A percentile compares a stretch with the other conserved stretches of the same genome.
These are phyloP conservation scores for Ceratocystiopsis minuta DNA, from an alignment of 2,329 filamentous ascomycete species.

Conservation along the genomic window DNA sequence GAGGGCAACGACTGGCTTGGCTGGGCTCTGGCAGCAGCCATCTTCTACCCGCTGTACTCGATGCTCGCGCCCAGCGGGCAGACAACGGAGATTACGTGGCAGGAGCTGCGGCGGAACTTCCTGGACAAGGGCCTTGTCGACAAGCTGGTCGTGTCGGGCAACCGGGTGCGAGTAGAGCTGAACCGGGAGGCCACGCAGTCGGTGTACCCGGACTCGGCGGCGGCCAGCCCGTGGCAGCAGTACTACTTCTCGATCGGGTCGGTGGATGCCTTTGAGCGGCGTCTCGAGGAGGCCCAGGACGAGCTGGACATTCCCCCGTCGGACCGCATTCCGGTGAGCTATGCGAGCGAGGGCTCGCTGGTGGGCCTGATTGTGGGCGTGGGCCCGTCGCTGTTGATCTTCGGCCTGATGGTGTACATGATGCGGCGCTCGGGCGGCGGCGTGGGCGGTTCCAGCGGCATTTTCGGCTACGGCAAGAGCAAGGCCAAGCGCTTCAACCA, in stretches of 20 bases:
- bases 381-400: conserved; percentile 70
- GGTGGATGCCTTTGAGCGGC: conserved; percentile 78
- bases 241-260: conserved; percentile 96
- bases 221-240: conserved; percentile 49
- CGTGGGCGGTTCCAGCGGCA: conserved; percentile 49
- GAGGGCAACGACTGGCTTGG: conserved; percentile 34
- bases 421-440: conserved; percentile 49
- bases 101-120: conserved; percentile 87
- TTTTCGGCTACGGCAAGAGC: conserved; percentile 93
- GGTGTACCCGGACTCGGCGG: conserved; percentile 60
- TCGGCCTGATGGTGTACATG: conserved; percentile 67
- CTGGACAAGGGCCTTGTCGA: conserved; percentile 91
- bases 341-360: conserved; percentile 59
- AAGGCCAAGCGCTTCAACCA: conserved; percentile 95
- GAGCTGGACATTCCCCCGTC: conserved; percentile 69
- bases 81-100: conserved; percentile 77
- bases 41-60: conserved; percentile 25
- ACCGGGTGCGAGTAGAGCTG: conserved; percentile 56
- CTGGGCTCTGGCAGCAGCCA: conserved; percentile 23
- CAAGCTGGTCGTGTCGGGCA: conserved; percentile 68
- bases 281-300: conserved; percentile 71
- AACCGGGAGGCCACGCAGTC: conserved; percentile 55
- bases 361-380: conserved; percentile 58
- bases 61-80: conserved; percentile 25
- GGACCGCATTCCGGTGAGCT: conserved; percentile 89